These are phyloP conservation scores for Coemansia erecta DNA, from an alignment of 192 early-diverging fungal genomes.

Conservation along the genomic window DNA sequence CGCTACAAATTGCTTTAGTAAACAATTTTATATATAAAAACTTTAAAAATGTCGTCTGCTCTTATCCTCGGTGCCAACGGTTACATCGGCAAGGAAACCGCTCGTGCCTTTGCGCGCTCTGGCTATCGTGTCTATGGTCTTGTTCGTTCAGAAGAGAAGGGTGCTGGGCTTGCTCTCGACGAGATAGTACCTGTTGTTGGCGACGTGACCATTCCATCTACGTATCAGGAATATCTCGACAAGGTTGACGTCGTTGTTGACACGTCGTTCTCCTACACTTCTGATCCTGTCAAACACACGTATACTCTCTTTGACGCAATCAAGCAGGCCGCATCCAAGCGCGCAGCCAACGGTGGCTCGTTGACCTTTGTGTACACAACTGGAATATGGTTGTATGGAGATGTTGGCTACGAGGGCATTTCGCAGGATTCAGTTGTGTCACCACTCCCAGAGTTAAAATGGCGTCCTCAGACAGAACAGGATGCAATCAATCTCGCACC, in stretches of 20 bases:
- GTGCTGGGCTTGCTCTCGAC: constrained; percentile 1
- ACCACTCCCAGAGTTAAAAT: neutral
- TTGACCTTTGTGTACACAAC: constrained; percentile 7
- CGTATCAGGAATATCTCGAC: constrained; percentile 1
- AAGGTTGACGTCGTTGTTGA: constrained; percentile 8
- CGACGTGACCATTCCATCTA: constrained; percentile 3
- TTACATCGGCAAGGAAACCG: constrained; percentile 16
- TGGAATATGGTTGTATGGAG: constrained; percentile 7
- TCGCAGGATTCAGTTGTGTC: constrained; percentile 5
- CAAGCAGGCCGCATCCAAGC: constrained; percentile 10
- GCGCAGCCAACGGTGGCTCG: constrained; percentile 5
- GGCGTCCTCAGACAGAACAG: constrained; percentile 6
- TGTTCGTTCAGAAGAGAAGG: constrained; percentile 11
- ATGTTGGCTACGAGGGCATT: neutral
- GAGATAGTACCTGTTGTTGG: constrained; percentile 8
- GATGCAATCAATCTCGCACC: constrained; percentile 1
- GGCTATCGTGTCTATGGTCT: constrained; percentile 10
- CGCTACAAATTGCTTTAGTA: too few species aligned
- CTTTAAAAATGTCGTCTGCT: constrained; percentile 9
- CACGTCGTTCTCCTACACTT: constrained; percentile 7
- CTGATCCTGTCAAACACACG: constrained; percentile 1
- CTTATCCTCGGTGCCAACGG: constrained; percentile 16
- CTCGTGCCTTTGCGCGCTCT: constrained; percentile 15
- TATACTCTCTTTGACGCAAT: constrained; percentile 5
- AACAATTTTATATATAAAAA: too few species aligned